Evolutionary conservation across 352 stramenopile genomes (phyloP), one percentile per base, ranked within the genome.

Genomic region (Plasmopara muralis): DNA sequence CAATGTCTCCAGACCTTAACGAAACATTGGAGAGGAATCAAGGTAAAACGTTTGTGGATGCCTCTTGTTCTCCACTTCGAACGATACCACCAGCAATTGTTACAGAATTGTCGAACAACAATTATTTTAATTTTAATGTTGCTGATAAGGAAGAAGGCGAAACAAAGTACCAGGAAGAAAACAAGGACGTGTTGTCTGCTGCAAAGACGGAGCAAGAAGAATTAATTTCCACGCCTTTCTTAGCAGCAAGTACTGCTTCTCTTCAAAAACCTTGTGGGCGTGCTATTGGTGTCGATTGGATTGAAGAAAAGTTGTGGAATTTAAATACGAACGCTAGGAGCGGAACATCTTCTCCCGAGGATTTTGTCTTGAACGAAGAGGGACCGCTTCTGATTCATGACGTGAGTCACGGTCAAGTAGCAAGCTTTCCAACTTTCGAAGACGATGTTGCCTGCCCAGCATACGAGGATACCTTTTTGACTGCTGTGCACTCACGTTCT

Each of bases 361-460:
- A 55, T 14, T 53, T 56, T 15, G 35, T 16, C 30, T 40, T 64
- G 8, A 29, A 58, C 29, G 57, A 64, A 49, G 58, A 60, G 20
- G 52, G 57, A 47, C 9, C 47, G 4, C 33, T 35, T 53, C 40
- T 31, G 9, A 50, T 49, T 34, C 10, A 51, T 29, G 41, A 57
- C 5, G n/a, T 60, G 4, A 72, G 52, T 38, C 53, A 33, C 41
- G 52, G 45, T 44, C 63, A 48, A 43, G 54, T 58, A 42, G 20
- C 42, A 0, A 53, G 53, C 2, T 72, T 81, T 33, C 70, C 68
- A 28, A 83, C 62, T 5, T 79, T 83, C 29, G 76, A 84, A 71
- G 74, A 87, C 38, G 72, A 85, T 9, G 45, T 64, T 5, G 74
- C 63, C 3, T 87, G 72, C 47, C 74, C 72, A 52, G 77, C 72